Conservation (phyloP, 371 early-diverging fungal species). For the Mucor indicus region DNA sequence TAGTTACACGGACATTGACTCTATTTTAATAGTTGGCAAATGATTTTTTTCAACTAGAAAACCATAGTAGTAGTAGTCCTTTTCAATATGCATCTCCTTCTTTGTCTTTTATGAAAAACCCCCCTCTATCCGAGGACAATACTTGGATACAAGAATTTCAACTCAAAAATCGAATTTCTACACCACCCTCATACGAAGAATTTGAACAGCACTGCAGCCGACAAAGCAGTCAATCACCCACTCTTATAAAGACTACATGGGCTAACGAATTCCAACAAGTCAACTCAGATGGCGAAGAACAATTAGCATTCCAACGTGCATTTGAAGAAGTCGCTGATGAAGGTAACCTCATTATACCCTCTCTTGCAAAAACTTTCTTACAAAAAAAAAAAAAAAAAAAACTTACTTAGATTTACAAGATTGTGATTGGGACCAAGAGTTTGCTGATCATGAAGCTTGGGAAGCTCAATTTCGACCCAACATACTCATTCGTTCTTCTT, state of each 20-base stretch:
- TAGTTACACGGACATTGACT: conserved; percentile 15
- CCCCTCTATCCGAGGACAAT: no score
- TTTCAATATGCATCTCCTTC: conserved; percentile 42
- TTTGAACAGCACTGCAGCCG: conserved; percentile 59
- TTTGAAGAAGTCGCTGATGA: conserved; percentile 63
- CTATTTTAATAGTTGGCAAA: conserved; percentile 21
- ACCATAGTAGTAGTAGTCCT: conserved; percentile 24
- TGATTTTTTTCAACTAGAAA: conserved; percentile 41
- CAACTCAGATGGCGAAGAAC: conserved; percentile 26
- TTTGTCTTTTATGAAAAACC: conserved; percentile 29
- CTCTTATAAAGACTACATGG: conserved; percentile 27
- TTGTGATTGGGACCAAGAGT: conserved; percentile 52
- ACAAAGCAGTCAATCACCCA: conserved; percentile 4
- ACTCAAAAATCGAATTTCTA: conserved; percentile 33
- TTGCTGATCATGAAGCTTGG: conserved; percentile 50
- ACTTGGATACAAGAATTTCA: conserved; percentile 72
- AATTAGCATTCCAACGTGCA: conserved; percentile 67
- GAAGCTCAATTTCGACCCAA: conserved; percentile 27
- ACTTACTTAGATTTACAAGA: neutral
- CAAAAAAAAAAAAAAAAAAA: neutral
- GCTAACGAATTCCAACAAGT: conserved; percentile 31
- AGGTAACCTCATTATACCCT: no score
- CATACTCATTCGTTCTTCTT: neutral
- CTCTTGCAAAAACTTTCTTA: conserved; percentile 23
- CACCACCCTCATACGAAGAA: conserved; percentile 57